These are phyloP conservation scores for Globisporangium iwayamae DNA, from an alignment of 352 stramenopile species.

Conservation along the genomic window DNA sequence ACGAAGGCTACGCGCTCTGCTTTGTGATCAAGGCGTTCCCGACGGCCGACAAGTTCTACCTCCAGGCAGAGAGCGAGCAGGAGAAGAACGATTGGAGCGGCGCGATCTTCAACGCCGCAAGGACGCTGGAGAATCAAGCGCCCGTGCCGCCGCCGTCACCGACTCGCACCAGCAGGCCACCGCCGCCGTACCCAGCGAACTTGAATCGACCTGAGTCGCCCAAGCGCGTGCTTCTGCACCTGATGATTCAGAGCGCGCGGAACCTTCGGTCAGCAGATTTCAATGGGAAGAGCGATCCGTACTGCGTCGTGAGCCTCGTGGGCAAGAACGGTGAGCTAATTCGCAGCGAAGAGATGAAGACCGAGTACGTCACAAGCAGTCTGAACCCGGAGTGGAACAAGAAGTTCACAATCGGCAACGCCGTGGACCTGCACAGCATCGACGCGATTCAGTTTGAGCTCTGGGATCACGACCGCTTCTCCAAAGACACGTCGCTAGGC, in stretches of 20 bases:
- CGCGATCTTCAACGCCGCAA: conserved; percentile 54
- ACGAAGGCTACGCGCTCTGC: conserved; percentile 57
- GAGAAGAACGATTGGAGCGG: conserved; percentile 62
- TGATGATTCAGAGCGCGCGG: conserved; percentile 49
- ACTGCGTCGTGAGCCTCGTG: conserved; percentile 59
- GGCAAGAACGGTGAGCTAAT: conserved; percentile 55
- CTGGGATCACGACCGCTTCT: conserved; percentile 55
- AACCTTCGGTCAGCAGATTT: conserved; percentile 52
- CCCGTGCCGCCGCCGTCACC: conserved; percentile 8
- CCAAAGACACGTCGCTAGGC: conserved; percentile 47
- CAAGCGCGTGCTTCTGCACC: conserved; percentile 37
- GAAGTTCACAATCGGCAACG: conserved; percentile 40
- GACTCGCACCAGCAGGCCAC: neutral
- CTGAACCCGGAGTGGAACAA: conserved; percentile 57
- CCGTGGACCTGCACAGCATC: conserved; percentile 46
- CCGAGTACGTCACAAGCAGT: conserved; percentile 42
- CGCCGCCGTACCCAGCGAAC: conserved; percentile 14
- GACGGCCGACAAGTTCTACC: conserved; percentile 39
- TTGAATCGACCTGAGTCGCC: conserved; percentile 17
- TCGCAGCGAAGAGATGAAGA: conserved; percentile 53
- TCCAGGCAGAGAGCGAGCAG: conserved; percentile 58
- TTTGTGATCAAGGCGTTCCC: conserved; percentile 54
- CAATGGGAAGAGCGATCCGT: conserved; percentile 70
- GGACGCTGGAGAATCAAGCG: conserved; percentile 33
- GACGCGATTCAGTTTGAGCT: conserved; percentile 64